phyloP scores from a whole-genome alignment of 257 asterid genomes.

The Anisodus acutangulus region DNA sequence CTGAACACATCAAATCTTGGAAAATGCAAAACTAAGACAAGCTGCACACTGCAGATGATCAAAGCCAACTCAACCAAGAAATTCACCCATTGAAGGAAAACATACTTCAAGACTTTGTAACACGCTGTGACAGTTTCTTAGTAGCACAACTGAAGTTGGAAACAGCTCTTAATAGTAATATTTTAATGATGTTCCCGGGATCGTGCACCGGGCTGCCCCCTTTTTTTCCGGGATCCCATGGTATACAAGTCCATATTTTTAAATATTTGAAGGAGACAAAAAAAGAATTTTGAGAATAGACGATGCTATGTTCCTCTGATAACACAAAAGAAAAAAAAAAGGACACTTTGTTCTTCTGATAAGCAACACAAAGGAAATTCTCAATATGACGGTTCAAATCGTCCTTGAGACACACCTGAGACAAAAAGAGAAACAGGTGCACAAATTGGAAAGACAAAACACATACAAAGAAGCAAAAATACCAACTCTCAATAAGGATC shows the following conservation, averaged over 20 bases:
- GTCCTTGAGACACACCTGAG: neutral
- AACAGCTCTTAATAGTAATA: conserved; percentile 13
- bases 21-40: neutral
- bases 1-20: neutral
- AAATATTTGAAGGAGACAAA: neutral
- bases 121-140: neutral
- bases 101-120: neutral
- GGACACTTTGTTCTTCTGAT: neutral
- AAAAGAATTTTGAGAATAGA: neutral
- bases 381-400: neutral
- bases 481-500: neutral
- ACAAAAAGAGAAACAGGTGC: neutral
- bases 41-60: neutral
- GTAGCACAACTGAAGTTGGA: neutral
- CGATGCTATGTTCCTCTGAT: neutral
- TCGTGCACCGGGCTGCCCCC: neutral
- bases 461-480: conserved; percentile 1
- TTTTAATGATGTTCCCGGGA: neutral
- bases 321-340: neutral
- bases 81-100: neutral
- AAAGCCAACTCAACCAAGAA: neutral
- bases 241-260: neutral
- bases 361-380: neutral
- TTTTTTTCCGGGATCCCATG: neutral
- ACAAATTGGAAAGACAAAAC: neutral